A percentile compares a stretch with the other conserved stretches of the same genome.
Conservation (phyloP, 768 basidiomycete genomes). For the Mycena rosella region DNA sequence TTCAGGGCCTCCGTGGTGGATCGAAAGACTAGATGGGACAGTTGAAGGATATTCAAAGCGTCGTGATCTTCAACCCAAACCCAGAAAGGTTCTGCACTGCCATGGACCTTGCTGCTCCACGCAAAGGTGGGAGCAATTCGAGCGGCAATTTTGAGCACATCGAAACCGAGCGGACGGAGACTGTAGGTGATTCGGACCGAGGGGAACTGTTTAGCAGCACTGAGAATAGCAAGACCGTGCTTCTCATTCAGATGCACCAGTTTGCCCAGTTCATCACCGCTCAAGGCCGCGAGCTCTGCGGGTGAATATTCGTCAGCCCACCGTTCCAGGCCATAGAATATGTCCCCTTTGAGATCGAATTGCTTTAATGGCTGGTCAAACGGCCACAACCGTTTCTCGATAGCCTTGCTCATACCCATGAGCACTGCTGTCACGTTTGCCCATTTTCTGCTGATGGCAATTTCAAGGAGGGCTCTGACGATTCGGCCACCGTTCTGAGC, state of each 20-base stretch:
- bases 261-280: constrained; percentile 78
- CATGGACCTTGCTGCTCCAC: constrained; percentile 86
- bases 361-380: constrained; percentile 93
- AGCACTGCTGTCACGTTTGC: constrained; percentile 84
- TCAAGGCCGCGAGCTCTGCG: constrained; percentile 75
- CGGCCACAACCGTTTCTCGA: constrained; percentile 95
- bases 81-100: constrained; percentile 89
- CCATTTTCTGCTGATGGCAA: constrained; percentile 94
- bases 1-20: constrained; percentile 70
- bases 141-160: constrained; percentile 84
- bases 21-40: constrained; percentile 79
- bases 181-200: constrained; percentile 71
- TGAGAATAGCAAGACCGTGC: constrained; percentile 84
- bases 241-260: constrained; percentile 88
- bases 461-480: constrained; percentile 93
- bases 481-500: constrained; percentile 97
- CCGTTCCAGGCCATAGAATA: constrained; percentile 80
- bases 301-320: constrained; percentile 88
- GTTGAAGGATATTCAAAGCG: constrained; percentile 85
- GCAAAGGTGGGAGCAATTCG: constrained; percentile 75
- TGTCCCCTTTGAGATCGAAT: constrained; percentile 80
- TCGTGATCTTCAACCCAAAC: constrained; percentile 94
- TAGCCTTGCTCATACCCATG: constrained; percentile 92
- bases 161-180: constrained; percentile 85
- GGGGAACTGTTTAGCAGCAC: constrained; percentile 90